Percentiles rank a stretch among this genome's conserved stretches.
These are phyloP conservation scores for Acorus gramineus DNA, from an alignment of 106 monocot species.

Conservation along the genomic window DNA sequence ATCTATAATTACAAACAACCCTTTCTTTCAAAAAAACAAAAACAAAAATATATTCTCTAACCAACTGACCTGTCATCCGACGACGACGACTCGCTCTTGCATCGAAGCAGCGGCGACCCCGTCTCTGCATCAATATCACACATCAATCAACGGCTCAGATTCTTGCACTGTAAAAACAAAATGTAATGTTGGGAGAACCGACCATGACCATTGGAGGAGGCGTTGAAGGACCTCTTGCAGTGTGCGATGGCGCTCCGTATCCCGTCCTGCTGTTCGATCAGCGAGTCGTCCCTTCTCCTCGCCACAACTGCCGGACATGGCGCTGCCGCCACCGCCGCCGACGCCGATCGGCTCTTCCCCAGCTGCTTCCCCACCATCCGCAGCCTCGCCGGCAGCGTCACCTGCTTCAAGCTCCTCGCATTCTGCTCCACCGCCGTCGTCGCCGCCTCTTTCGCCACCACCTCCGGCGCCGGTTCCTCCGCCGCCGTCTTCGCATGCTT, in stretches of 20 bases:
- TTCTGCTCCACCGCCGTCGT: neutral
- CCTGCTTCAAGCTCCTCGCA: conserved; percentile 8
- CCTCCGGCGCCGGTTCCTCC: neutral
- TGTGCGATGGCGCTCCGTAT: conserved; percentile 90
- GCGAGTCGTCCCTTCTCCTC: conserved; percentile 53
- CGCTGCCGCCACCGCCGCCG: conserved; percentile 22
- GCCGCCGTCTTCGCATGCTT: neutral
- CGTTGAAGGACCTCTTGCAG: conserved; percentile 68
- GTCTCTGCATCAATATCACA: conserved; percentile 1
- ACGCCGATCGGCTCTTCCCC: conserved; percentile 46
- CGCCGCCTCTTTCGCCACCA: conserved; percentile 1
- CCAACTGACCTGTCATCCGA: conserved; percentile 5
- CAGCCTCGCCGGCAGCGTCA: conserved; percentile 15
- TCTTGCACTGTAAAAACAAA: no score
- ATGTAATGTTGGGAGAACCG: neutral
- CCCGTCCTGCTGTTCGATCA: conserved; percentile 64
- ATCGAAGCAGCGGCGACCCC: conserved; percentile 28
- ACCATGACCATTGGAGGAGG: conserved; percentile 13
- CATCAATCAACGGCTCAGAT: neutral
- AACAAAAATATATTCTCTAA: no score
- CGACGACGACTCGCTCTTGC: conserved; percentile 38
- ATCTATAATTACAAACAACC: no score
- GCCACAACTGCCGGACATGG: conserved; percentile 13
- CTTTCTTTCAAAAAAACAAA: no score
- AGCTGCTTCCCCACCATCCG: conserved; percentile 23